Percentiles rank a stretch among this genome's conserved stretches.
Evolutionary conservation across 2,329 filamentous ascomycete genomes (phyloP).

Genomic region (Tolypocladium amazonense): DNA sequence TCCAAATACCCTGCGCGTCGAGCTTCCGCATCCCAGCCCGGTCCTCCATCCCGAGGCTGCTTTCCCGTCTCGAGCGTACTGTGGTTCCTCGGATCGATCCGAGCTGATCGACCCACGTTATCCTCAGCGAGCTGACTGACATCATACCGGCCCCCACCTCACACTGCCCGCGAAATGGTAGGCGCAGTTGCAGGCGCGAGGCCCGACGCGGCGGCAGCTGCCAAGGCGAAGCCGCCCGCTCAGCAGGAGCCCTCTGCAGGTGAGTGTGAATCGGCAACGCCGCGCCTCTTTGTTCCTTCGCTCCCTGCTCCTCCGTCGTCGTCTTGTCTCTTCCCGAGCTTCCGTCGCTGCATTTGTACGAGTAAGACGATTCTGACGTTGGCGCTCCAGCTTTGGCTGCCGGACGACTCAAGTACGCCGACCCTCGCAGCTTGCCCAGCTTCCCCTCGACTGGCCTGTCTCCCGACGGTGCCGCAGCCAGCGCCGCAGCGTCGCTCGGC

Average conservation of each 20-base stretch:
- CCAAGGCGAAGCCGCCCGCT: conserved; percentile 4
- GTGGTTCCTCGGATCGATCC: not conserved
- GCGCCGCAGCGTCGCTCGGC: conserved; percentile 64
- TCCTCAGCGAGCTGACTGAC: not conserved
- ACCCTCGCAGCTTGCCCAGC: conserved; percentile 62
- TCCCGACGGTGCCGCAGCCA: conserved; percentile 50
- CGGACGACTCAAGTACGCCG: conserved; percentile 56
- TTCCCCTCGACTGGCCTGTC: conserved; percentile 57
- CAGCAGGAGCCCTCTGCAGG: conserved; percentile 4
- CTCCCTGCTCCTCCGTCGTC: not conserved
- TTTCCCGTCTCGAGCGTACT: not conserved
- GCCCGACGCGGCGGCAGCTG: not conserved
- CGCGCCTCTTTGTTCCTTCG: not conserved
- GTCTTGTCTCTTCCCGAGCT: not conserved
- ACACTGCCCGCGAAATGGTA: not conserved
- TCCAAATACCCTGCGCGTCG: not conserved
- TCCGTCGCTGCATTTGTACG: not conserved
- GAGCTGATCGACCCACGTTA: not conserved
- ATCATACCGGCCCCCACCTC: not conserved
- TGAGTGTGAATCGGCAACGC: conserved; percentile 1
- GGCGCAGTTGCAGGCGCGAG: conserved; percentile 1
- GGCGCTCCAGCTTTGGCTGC: conserved; percentile 16
- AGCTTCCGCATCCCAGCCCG: not conserved
- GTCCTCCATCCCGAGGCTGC: not conserved
- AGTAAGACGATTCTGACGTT: not conserved